Evolutionary conservation across 2,329 filamentous ascomycete species (phyloP).

Genomic region (Claviceps sp.): DNA sequence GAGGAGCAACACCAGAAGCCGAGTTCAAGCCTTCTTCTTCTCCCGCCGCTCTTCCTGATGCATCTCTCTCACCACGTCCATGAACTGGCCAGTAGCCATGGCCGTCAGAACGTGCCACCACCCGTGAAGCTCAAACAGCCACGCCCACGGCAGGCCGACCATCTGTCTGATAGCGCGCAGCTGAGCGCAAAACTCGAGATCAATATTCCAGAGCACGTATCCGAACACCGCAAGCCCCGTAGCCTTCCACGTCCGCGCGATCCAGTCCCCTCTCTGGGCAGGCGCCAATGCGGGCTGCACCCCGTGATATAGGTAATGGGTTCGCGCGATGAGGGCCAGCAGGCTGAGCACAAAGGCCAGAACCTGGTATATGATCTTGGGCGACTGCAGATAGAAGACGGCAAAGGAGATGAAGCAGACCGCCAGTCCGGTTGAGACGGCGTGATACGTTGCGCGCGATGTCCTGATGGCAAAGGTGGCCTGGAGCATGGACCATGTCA

Average conservation of each 20-base stretch:
- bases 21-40: neutral
- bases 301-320: constrained; percentile 21
- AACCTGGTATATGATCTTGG: constrained; percentile 30
- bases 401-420: constrained; percentile 27
- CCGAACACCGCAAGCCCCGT: constrained; percentile 25
- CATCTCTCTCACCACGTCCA: constrained; percentile 18
- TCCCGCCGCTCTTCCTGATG: constrained; percentile 9
- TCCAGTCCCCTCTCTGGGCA: constrained; percentile 14
- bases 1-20: neutral
- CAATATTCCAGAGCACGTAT: constrained; percentile 44
- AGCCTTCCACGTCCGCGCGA: constrained; percentile 15
- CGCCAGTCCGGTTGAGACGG: constrained; percentile 25
- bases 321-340: constrained; percentile 18
- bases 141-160: constrained; percentile 41
- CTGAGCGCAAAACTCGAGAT: constrained; percentile 36
- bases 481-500: constrained; percentile 38
- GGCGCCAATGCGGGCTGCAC: constrained; percentile 15
- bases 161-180: constrained; percentile 29
- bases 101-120: constrained; percentile 53
- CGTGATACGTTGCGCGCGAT: constrained; percentile 17
- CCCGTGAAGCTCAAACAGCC: constrained; percentile 44
- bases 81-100: constrained; percentile 32
- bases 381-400: constrained; percentile 27
- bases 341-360: constrained; percentile 23
- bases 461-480: constrained; percentile 32